Evolutionary conservation across 2,329 filamentous ascomycete species (phyloP).

Genomic region (Graphiopsis chlorocephala): DNA sequence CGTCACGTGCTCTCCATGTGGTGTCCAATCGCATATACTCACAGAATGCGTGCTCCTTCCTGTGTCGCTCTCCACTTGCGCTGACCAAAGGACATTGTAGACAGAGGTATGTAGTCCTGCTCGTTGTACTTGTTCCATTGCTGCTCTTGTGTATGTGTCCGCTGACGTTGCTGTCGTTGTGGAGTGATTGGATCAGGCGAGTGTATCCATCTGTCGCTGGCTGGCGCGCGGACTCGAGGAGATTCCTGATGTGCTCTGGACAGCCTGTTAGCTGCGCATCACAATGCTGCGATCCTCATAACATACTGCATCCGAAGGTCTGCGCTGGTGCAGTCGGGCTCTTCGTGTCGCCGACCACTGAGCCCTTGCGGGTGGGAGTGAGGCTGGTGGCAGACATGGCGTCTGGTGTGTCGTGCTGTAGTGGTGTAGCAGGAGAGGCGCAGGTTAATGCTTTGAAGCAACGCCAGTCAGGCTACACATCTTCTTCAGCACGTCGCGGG

Average conservation of each 20-base stretch:
- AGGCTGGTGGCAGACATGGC: constrained; percentile 34
- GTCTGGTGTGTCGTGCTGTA: background rate
- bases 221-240: constrained; percentile 66
- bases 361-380: constrained; percentile 39
- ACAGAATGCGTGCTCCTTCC: constrained; percentile 74
- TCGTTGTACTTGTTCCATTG: constrained; percentile 22
- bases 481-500: background rate
- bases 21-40: constrained; percentile 20
- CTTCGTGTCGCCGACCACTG: constrained; percentile 33
- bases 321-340: constrained; percentile 37
- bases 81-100: constrained; percentile 70
- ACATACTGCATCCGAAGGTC: constrained; percentile 44
- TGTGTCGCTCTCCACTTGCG: constrained; percentile 66
- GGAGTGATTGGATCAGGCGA: constrained; percentile 66
- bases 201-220: constrained; percentile 70
- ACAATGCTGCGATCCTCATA: constrained; percentile 23
- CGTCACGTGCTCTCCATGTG: background rate
- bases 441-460: background rate
- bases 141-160: constrained; percentile 61
- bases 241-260: constrained; percentile 68
- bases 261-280: constrained; percentile 21
- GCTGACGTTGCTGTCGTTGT: constrained; percentile 66
- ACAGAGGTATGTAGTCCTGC: constrained; percentile 57
- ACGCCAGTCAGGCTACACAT: background rate
- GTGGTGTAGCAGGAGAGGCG: background rate